Evolutionary conservation across 2,329 filamentous ascomycete species (phyloP), one percentile per base, ranked within the genome.

Genomic region (Tricladium varicosporioides): DNA sequence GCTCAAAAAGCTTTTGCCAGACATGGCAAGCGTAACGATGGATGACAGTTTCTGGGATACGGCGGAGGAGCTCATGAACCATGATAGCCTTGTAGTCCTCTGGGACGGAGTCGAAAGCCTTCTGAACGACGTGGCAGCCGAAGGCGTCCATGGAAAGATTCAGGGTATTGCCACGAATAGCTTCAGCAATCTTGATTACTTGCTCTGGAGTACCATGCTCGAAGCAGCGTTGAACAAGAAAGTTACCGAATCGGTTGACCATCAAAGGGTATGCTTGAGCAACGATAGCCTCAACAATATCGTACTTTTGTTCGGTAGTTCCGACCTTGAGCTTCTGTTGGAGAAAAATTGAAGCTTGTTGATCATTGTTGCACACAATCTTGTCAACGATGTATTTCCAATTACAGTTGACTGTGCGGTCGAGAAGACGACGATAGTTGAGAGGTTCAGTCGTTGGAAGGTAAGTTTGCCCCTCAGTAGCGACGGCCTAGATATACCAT

Each of bases 361-460:
- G 94, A 70, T 99, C 94, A 73, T 99, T 97, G 77, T 92, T 97
- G 83, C 91, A 95, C 64, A 99, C 92, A 71, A 99, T 99, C 80
- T 97, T 97, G 78, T 99, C 93, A 54, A 99, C 94, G 66, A 99
- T 97, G 72, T 96, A 97, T 76, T 94, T 96, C 94, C 93, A 99
- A 77, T 99, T 95, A 76, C 93, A 97, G 69, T 90, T 96, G 74
- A 96, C 91, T 71, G 93, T 96, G 69, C 92, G 92, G 70, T 99
- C 94, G 48, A 97, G 84, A 42, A 99, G 82, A 55, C 92, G 92
- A 59, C 94, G 92, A 70, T 97, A 99, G 74, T 99, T 97, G 67
- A 97, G 82, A 10, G 93, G 94, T 74, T 99, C 94, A 5, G 89
- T 89, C 2, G 92, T 88, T 10, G 89, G 87, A 27, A 97, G 77